These are phyloP conservation scores for Zarea fungicola DNA, from an alignment of 2,329 filamentous ascomycete genomes.

Conservation along the genomic window DNA sequence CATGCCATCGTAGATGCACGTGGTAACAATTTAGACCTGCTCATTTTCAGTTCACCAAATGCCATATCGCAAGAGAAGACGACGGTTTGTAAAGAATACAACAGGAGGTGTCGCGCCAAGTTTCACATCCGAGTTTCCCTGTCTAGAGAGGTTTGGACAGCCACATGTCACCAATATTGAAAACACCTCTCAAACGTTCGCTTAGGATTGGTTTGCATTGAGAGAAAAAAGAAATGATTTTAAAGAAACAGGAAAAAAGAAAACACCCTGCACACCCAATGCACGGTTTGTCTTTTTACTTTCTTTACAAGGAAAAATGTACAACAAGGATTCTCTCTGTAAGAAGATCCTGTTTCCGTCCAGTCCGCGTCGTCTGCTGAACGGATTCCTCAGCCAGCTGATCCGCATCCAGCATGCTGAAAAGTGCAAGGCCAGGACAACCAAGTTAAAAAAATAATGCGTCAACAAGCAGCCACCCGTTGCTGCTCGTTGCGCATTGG, in stretches of 20 bases:
- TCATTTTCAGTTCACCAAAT: no score
- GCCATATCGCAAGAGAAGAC: no score
- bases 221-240: conserved; percentile 6
- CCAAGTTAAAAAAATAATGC: background rate
- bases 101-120: no score
- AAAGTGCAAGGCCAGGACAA: no score
- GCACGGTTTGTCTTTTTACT: conserved; percentile 6
- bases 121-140: background rate
- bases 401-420: no score
- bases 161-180: no score
- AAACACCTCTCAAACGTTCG: no score
- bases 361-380: conserved; percentile 3
- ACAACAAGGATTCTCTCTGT: conserved; percentile 14
- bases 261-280: conserved; percentile 9
- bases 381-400: background rate
- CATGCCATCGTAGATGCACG: no score
- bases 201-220: conserved; percentile 11
- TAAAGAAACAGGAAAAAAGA: conserved; percentile 1
- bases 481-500: no score
- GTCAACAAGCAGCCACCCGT: background rate
- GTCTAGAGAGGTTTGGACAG: no score
- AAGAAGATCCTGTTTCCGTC: conserved; percentile 4
- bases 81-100: no score
- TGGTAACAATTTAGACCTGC: no score
- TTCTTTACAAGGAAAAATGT: conserved; percentile 16